Evolutionary conservation across 352 stramenopile genomes (phyloP).

Genomic region (Pythium guiyangense): DNA sequence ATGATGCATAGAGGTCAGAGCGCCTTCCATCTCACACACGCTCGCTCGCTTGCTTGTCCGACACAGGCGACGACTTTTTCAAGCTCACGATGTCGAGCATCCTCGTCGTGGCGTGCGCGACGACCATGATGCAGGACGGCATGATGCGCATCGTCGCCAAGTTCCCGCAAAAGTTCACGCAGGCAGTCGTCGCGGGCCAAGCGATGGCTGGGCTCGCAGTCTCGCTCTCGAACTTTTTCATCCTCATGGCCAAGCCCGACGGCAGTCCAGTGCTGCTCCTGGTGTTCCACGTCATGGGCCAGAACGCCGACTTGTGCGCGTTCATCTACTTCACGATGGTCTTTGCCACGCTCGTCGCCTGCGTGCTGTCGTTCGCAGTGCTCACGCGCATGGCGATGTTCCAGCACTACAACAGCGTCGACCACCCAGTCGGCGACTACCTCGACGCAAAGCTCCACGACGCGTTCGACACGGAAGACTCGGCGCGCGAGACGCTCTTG

Average conservation of each 20-base stretch:
- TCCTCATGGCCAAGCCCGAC: conserved; percentile 38
- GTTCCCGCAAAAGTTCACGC: conserved; percentile 73
- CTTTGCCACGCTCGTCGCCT: conserved; percentile 59
- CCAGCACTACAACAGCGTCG: conserved; percentile 54
- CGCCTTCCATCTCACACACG: conserved; percentile 10
- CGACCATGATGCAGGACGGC: conserved; percentile 78
- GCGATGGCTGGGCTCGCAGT: conserved; percentile 70
- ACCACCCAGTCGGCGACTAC: conserved; percentile 25
- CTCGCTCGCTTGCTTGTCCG: not conserved
- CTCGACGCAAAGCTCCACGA: conserved; percentile 11
- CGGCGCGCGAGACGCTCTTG: conserved; percentile 35
- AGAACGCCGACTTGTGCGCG: conserved; percentile 51
- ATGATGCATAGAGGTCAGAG: not conserved
- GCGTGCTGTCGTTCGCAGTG: conserved; percentile 41
- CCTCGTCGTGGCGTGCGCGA: conserved; percentile 56
- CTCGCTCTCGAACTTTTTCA: conserved; percentile 67
- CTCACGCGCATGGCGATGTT: conserved; percentile 68
- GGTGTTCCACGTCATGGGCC: conserved; percentile 15
- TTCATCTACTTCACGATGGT: conserved; percentile 81
- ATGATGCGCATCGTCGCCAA: conserved; percentile 69
- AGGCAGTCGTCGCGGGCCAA: conserved; percentile 74
- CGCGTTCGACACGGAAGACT: conserved; percentile 12
- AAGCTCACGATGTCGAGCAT: conserved; percentile 72
- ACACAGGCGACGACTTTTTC: conserved; percentile 54
- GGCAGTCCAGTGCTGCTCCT: conserved; percentile 1